Conservation (phyloP, 352 stramenopile genomes). For the Pythium phragmiticola region DNA sequence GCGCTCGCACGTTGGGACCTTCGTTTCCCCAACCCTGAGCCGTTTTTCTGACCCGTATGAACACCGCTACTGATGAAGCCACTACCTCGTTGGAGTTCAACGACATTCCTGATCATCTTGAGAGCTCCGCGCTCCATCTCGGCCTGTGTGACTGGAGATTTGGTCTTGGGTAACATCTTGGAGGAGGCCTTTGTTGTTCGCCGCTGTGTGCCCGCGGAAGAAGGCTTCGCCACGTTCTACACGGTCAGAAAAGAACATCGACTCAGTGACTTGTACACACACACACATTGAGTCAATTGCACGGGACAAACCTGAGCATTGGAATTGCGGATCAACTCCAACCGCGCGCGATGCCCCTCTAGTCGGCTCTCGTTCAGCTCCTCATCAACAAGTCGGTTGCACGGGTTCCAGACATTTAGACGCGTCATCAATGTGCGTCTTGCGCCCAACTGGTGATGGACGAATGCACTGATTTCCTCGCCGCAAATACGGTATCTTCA, state of each 20-base stretch:
- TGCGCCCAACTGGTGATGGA: neutral
- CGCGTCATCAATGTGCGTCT: constrained; percentile 3
- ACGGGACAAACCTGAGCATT: neutral
- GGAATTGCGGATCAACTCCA: constrained; percentile 47
- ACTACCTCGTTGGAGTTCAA: constrained; percentile 36
- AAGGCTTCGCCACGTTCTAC: constrained; percentile 2
- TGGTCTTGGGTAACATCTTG: constrained; percentile 30
- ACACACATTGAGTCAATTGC: neutral
- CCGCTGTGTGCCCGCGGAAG: constrained; percentile 1
- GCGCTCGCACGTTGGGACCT: constrained; percentile 10
- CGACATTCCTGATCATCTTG: constrained; percentile 55
- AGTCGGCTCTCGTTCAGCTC: constrained; percentile 37
- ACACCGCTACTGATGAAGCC: neutral
- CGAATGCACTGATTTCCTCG: neutral
- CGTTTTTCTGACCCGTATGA: neutral
- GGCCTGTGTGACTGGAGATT: constrained; percentile 46
- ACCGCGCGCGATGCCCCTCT: constrained; percentile 39
- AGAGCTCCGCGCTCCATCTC: constrained; percentile 63
- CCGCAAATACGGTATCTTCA: neutral
- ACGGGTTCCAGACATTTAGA: constrained; percentile 40
- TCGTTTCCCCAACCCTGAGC: neutral
- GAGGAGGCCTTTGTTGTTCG: constrained; percentile 3
- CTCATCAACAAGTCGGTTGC: constrained; percentile 46
- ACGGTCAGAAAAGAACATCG: neutral
- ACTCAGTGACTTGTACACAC: neutral